Percentiles rank a stretch among this genome's conserved stretches.
These are phyloP conservation scores for Grammothele lineata DNA, from an alignment of 768 basidiomycete species.

Conservation along the genomic window DNA sequence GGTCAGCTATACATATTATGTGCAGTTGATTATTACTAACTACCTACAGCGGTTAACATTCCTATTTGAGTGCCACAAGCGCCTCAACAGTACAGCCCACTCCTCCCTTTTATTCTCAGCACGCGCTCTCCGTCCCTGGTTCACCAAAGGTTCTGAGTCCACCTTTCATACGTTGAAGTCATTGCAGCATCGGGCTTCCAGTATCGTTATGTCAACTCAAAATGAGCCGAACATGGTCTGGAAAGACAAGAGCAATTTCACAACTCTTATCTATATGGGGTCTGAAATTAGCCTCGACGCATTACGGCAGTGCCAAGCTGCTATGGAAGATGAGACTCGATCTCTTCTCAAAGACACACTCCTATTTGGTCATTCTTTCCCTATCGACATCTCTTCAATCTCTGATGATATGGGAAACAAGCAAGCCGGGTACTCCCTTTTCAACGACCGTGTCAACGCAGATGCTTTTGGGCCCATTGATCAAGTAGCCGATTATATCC, in stretches of 20 bases:
- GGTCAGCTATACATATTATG: no score
- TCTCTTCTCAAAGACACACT: neutral
- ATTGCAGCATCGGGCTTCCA: constrained; percentile 2
- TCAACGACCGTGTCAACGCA: constrained; percentile 3
- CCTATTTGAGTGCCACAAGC: constrained; percentile 1
- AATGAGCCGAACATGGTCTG: constrained; percentile 7
- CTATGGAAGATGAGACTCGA: neutral
- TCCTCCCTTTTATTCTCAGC: constrained; percentile 22
- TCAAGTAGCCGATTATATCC: constrained; percentile 1
- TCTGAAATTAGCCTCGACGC: constrained; percentile 2
- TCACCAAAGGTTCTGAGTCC: constrained; percentile 12
- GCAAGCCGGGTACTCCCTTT: constrained; percentile 2
- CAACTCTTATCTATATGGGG: constrained; percentile 1
- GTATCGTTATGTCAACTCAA: constrained; percentile 1
- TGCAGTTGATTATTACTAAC: neutral
- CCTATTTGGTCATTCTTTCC: constrained; percentile 2
- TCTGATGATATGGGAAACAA: constrained; percentile 5
- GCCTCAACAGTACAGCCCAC: neutral
- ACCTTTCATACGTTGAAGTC: constrained; percentile 6
- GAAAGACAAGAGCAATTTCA: neutral
- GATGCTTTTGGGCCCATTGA: neutral
- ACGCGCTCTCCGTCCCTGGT: constrained; percentile 14
- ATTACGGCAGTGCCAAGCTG: constrained; percentile 1
- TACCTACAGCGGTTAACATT: neutral
- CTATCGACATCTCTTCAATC: constrained; percentile 1